Conservation (phyloP, 2,329 filamentous ascomycete genomes). For the Fusarium fujikuroi region DNA sequence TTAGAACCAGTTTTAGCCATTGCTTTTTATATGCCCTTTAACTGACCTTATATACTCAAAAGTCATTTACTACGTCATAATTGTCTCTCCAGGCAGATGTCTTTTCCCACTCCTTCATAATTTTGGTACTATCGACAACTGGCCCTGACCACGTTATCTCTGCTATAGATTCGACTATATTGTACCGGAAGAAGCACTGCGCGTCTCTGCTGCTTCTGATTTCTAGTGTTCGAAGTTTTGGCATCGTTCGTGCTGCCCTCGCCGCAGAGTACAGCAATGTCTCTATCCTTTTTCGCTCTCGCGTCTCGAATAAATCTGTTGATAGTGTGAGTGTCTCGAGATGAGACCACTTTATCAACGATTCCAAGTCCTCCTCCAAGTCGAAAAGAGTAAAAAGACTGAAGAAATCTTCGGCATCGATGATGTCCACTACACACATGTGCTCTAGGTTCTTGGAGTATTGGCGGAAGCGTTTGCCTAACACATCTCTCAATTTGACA, state of each 20-base stretch:
- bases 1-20: neutral
- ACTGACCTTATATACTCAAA: neutral
- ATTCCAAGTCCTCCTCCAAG: too few relatives aligned
- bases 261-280: accelerated
- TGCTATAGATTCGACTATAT: neutral
- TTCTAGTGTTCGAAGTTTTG: neutral
- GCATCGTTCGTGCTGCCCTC: neutral
- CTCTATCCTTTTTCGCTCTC: accelerated
- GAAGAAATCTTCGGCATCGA: too few relatives aligned
- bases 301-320: neutral
- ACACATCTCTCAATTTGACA: too few relatives aligned
- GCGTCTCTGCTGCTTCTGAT: neutral
- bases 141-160: conserved; percentile 6
- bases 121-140: neutral
- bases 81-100: neutral
- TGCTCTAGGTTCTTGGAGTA: too few relatives aligned
- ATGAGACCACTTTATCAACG: too few relatives aligned
- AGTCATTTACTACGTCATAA: neutral
- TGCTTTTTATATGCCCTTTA: too few relatives aligned
- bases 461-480: too few relatives aligned
- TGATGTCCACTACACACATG: too few relatives aligned
- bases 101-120: neutral
- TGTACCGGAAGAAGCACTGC: neutral
- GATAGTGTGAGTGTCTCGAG: neutral
- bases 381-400: too few relatives aligned